Conservation (phyloP, 495 filamentous ascomycete species). For the Aspergillus biplanus region DNA sequence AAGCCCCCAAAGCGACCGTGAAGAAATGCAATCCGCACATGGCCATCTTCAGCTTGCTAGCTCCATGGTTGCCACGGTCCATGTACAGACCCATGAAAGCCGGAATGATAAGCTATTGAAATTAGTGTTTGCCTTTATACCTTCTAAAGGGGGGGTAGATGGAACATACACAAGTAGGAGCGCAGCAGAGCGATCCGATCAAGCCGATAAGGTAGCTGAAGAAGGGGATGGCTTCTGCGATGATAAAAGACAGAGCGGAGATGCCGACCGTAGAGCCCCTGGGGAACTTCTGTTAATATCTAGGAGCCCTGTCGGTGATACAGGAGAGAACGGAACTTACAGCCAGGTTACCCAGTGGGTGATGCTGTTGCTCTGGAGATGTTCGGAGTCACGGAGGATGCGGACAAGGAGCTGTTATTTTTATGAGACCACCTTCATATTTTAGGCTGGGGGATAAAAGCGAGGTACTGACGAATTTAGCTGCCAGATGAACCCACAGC, state of each 20-base stretch:
- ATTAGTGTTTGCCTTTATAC: neutral
- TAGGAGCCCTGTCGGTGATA: neutral
- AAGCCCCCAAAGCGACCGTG: neutral
- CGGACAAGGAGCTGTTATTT: constrained; percentile 60
- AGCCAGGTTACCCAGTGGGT: constrained; percentile 53
- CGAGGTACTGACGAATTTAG: neutral
- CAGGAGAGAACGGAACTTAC: neutral
- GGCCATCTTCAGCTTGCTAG: neutral
- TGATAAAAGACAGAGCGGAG: constrained; percentile 62
- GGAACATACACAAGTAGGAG: constrained; percentile 20
- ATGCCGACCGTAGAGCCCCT: constrained; percentile 49
- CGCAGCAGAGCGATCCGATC: constrained; percentile 37
- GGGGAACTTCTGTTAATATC: neutral
- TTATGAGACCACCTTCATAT: neutral
- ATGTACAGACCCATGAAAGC: neutral
- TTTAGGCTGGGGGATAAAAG: too few species aligned
- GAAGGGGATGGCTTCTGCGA: constrained; percentile 68
- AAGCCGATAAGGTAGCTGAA: constrained; percentile 62
- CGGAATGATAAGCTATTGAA: neutral
- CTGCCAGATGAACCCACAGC: constrained; percentile 60
- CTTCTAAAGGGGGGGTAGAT: neutral
- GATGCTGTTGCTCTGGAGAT: constrained; percentile 57
- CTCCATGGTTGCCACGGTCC: neutral
- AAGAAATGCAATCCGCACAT: neutral
- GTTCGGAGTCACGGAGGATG: constrained; percentile 51